Conservation (phyloP, 805 yeast genomes). For the Yarrowia porcina region DNA sequence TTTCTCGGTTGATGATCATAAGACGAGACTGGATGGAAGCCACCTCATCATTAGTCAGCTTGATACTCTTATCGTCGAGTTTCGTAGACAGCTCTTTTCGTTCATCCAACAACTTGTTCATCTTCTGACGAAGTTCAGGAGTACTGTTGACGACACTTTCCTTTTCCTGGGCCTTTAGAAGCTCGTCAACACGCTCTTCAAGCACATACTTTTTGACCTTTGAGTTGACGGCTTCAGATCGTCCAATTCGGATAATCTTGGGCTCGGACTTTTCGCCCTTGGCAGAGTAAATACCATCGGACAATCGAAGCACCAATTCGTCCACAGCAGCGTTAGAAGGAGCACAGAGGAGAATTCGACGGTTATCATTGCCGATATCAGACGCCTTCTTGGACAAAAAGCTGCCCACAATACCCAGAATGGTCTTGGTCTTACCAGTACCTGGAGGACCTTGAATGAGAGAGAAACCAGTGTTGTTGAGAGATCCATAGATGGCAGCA, state of each 20-base stretch:
- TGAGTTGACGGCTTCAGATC: conserved; percentile 81
- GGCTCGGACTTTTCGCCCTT: conserved; percentile 54
- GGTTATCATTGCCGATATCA: not conserved
- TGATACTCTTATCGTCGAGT: not conserved
- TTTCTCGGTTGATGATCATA: conserved; percentile 55
- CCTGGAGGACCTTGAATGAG: conserved; percentile 99
- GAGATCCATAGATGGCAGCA: conserved; percentile 74
- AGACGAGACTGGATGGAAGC: conserved; percentile 38
- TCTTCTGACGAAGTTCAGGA: conserved; percentile 38
- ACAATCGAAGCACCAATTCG: conserved; percentile 80
- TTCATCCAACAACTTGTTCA: conserved; percentile 44
- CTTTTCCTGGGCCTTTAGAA: conserved; percentile 42
- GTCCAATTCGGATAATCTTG: conserved; percentile 77
- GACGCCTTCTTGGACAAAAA: conserved; percentile 40
- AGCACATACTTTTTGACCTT: conserved; percentile 79
- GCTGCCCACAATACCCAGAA: conserved; percentile 84
- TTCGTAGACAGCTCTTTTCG: conserved; percentile 42
- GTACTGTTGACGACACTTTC: conserved; percentile 39
- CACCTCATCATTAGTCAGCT: conserved; percentile 13
- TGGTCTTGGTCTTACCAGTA: conserved; percentile 97
- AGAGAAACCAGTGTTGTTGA: conserved; percentile 68
- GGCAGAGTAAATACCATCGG: conserved; percentile 55
- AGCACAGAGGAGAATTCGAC: conserved; percentile 84
- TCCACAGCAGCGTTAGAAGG: conserved; percentile 99
- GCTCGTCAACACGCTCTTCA: conserved; percentile 77